These are phyloP conservation scores for Gonapodya sp. DNA, from an alignment of 192 early-diverging fungal species.

Conservation along the genomic window DNA sequence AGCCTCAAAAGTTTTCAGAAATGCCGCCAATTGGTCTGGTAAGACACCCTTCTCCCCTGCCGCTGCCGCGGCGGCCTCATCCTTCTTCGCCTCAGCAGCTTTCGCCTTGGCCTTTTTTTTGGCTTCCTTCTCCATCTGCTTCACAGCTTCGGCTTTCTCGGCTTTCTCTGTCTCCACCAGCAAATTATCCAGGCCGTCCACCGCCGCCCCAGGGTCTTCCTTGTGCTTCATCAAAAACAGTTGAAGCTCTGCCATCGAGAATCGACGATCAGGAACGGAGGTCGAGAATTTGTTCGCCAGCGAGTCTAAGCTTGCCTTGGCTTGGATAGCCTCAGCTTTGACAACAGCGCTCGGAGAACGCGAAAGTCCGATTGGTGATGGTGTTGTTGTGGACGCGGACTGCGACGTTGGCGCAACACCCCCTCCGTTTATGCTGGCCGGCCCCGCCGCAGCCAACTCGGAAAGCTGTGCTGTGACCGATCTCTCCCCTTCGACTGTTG, in stretches of 20 bases:
- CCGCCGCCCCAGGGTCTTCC: slow-evolving; percentile 27
- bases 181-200: slow-evolving; percentile 10
- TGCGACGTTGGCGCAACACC: neutral
- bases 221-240: slow-evolving; percentile 43
- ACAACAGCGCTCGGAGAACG: neutral
- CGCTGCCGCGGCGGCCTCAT: neutral
- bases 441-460: too few relatives aligned
- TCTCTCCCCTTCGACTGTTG: slow-evolving; percentile 13
- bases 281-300: slow-evolving; percentile 27
- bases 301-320: slow-evolving; percentile 9
- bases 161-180: neutral
- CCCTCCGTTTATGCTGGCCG: neutral
- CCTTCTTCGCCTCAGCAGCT: neutral
- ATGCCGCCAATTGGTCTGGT: too few relatives aligned
- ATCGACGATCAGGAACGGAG: slow-evolving; percentile 29
- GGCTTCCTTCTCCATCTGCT: neutral
- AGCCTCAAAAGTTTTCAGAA: too few relatives aligned
- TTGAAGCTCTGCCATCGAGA: slow-evolving; percentile 41
- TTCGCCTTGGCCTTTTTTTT: too few relatives aligned
- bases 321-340: neutral
- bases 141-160: neutral
- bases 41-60: too few relatives aligned
- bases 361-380: neutral
- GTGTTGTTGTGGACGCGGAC: neutral
- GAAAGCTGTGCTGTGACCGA: neutral